Percentiles rank a stretch among this genome's conserved stretches.
Evolutionary conservation across 2,329 filamentous ascomycete genomes (phyloP).

Genomic region (Calonectria honghensis): DNA sequence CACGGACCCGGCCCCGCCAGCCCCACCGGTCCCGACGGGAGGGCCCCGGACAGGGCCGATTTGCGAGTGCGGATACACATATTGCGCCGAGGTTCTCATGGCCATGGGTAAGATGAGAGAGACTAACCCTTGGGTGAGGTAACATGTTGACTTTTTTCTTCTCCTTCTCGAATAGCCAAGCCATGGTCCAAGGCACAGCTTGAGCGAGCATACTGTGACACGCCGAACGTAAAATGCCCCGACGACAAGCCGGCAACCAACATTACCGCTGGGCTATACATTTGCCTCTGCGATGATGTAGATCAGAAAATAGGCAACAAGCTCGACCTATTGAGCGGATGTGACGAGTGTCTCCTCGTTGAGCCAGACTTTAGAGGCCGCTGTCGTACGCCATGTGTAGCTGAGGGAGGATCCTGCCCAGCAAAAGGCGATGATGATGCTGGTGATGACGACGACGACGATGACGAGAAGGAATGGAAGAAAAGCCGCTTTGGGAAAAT

Average conservation of each 20-base stretch:
- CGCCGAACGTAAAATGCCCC: conserved; percentile 60
- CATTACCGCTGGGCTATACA: conserved; percentile 59
- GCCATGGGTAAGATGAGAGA: conserved; percentile 57
- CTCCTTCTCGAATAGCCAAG: conserved; percentile 50
- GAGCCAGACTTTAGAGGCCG: conserved; percentile 63
- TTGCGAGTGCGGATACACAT: conserved; percentile 66
- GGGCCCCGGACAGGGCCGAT: conserved; percentile 56
- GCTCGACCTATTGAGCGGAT: conserved; percentile 63
- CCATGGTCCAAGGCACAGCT: conserved; percentile 60
- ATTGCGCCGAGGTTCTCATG: conserved; percentile 63
- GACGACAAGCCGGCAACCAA: conserved; percentile 56
- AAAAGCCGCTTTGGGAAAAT: background rate
- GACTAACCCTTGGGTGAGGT: background rate
- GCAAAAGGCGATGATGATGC: background rate
- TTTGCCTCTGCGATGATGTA: conserved; percentile 61
- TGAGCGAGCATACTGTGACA: conserved; percentile 61
- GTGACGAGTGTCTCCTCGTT: conserved; percentile 63
- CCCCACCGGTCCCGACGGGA: conserved; percentile 48
- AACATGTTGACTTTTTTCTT: background rate
- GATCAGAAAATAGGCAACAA: conserved; percentile 59
- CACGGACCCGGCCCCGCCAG: conserved; percentile 47
- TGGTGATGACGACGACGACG: background rate
- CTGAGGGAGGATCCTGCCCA: conserved; percentile 40
- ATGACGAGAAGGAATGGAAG: background rate
- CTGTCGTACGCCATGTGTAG: conserved; percentile 61